A percentile compares a stretch with the other conserved stretches of the same genome.
phyloP scores from a whole-genome alignment of 345 rosid genomes.

The Dipteronia dyeriana region DNA sequence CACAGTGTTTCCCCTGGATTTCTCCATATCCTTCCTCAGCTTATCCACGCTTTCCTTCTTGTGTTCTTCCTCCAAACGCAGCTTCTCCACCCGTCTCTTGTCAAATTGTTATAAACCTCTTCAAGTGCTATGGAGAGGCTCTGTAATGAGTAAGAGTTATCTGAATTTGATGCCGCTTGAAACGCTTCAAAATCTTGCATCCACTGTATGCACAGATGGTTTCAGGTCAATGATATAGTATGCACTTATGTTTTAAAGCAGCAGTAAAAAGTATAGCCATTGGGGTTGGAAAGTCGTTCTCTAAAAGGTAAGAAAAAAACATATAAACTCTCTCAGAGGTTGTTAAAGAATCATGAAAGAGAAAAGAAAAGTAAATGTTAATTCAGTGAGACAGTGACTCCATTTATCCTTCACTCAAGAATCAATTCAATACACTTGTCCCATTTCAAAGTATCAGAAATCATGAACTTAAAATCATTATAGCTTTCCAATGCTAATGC shows the following conservation, averaged over 20 bases:
- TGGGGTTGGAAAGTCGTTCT: background rate
- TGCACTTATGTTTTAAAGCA: background rate
- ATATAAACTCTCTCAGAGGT: background rate
- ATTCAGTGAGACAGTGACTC: background rate
- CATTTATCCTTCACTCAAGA: background rate
- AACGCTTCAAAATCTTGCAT: conserved; percentile 81
- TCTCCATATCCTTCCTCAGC: too few species aligned
- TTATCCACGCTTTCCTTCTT: too few species aligned
- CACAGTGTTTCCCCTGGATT: too few species aligned
- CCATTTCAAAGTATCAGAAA: background rate
- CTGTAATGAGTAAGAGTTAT: conserved; percentile 57
- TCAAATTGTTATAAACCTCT: conserved; percentile 67
- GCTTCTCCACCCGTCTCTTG: too few species aligned
- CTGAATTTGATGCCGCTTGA: conserved; percentile 64
- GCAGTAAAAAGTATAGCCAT: background rate
- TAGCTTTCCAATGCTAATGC: background rate
- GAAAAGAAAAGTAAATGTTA: background rate
- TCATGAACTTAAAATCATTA: background rate
- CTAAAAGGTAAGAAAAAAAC: background rate
- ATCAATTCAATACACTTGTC: conserved; percentile 3
- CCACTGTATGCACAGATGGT: conserved; percentile 49
- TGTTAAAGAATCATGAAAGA: background rate
- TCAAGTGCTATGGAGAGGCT: conserved; percentile 69
- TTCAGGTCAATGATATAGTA: background rate
- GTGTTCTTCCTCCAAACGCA: too few species aligned